phyloP scores from a whole-genome alignment of 495 filamentous ascomycete genomes.

The Xylaria nigripes region DNA sequence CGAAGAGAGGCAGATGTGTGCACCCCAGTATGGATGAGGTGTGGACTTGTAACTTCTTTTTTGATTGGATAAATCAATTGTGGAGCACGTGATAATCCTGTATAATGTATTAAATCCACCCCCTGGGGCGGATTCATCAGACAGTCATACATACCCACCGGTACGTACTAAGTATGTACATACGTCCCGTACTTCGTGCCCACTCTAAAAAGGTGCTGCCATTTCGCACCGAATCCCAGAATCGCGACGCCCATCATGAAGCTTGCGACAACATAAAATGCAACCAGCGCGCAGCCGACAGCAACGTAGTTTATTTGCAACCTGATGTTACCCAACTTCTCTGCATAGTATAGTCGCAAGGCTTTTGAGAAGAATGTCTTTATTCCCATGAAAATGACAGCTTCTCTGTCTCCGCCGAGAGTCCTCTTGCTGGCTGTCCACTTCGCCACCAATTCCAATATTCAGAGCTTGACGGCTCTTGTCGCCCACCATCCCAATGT shows the following conservation, averaged over 20 bases:
- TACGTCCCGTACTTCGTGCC: background rate
- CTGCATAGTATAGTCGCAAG: background rate
- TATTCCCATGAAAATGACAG: conserved; percentile 26
- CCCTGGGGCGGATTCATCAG: no score
- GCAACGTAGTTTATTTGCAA: background rate
- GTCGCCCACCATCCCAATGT: conserved; percentile 47
- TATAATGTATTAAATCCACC: no score
- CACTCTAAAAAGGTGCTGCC: background rate
- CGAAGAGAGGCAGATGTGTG: background rate
- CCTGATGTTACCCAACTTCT: background rate
- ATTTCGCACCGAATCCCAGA: background rate
- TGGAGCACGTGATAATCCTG: background rate
- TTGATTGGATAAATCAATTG: background rate
- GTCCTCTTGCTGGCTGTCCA: conserved; percentile 56
- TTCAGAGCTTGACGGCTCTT: conserved; percentile 54
- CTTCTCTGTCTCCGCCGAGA: conserved; percentile 50
- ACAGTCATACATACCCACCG: no score
- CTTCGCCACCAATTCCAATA: conserved; percentile 48
- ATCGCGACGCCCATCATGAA: background rate
- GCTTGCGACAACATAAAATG: background rate
- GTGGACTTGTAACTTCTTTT: background rate
- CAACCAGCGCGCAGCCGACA: background rate
- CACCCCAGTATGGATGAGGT: background rate
- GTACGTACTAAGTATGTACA: no score
- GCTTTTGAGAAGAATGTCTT: conserved; percentile 8